phyloP scores from a whole-genome alignment of 2,329 filamentous ascomycete species.

The Curvularia spicifera region DNA sequence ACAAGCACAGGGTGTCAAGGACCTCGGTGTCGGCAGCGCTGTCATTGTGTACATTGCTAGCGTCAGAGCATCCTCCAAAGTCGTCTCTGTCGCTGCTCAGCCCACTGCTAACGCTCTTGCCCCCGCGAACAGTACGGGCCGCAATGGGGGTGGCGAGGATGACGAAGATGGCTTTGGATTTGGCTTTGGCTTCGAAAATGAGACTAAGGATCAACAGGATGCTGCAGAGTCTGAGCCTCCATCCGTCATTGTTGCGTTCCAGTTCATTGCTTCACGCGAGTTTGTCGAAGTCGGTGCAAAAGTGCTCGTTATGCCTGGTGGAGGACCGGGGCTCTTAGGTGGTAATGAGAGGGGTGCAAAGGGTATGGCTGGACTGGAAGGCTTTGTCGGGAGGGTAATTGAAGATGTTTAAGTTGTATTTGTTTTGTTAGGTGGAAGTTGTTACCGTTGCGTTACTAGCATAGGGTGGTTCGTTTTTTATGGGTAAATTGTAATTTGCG shows the following conservation, averaged over 20 bases:
- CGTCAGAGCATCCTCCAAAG: conserved; percentile 78
- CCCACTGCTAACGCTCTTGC: too few relatives aligned
- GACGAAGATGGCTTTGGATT: conserved; percentile 54
- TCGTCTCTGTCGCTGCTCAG: conserved; percentile 59
- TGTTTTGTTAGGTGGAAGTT: neutral
- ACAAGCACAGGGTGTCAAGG: conserved; percentile 62
- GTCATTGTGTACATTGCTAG: conserved; percentile 89
- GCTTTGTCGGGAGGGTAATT: conserved; percentile 70
- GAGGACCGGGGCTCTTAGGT: conserved; percentile 65
- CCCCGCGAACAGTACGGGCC: conserved; percentile 1
- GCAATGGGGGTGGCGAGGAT: conserved; percentile 31
- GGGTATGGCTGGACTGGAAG: conserved; percentile 67
- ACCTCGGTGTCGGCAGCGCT: conserved; percentile 69
- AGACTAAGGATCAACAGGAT: conserved; percentile 51
- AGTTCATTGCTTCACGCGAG: conserved; percentile 72
- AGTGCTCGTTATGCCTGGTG: conserved; percentile 74
- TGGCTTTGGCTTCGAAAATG: conserved; percentile 61
- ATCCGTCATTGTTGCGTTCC: conserved; percentile 62
- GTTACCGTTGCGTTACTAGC: neutral
- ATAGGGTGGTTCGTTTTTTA: neutral
- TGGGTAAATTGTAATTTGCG: neutral
- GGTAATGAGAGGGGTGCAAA: conserved; percentile 59
- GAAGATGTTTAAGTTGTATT: conserved; percentile 16
- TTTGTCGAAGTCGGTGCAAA: conserved; percentile 75
- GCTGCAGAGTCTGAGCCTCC: conserved; percentile 36